Evolutionary conservation across 768 basidiomycete genomes (phyloP).

Genomic region (Melanogaster broomeanus): DNA sequence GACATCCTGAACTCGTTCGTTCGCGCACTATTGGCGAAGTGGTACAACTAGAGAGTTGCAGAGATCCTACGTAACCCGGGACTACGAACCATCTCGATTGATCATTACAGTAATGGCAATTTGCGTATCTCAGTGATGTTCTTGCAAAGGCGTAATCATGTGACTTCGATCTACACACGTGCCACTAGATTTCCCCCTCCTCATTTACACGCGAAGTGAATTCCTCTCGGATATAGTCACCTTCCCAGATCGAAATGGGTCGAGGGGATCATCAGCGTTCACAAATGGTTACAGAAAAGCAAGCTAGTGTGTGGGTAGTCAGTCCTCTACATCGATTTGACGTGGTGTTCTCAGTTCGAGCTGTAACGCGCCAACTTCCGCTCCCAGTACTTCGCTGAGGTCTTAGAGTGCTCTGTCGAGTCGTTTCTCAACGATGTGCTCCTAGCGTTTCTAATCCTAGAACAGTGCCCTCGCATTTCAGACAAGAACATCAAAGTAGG

Average conservation of each 20-base stretch:
- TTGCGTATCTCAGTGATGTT: no score
- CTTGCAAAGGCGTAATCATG: no score
- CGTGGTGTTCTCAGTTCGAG: background rate
- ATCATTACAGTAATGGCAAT: no score
- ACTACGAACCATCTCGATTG: no score
- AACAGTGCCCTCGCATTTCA: conserved; percentile 10
- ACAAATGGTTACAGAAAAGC: conserved; percentile 13
- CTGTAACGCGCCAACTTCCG: background rate
- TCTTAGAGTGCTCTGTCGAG: conserved; percentile 9
- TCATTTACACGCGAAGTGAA: background rate
- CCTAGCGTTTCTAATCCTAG: conserved; percentile 13
- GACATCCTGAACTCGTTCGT: conserved; percentile 12
- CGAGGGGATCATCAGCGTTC: conserved; percentile 7
- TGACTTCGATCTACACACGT: background rate
- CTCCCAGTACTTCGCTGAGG: conserved; percentile 5
- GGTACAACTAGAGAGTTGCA: background rate
- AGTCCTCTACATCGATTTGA: background rate
- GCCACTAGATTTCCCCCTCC: no score
- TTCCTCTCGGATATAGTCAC: conserved; percentile 17
- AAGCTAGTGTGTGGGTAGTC: conserved; percentile 13
- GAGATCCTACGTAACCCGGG: no score
- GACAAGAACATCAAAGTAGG: conserved; percentile 10
- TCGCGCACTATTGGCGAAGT: background rate
- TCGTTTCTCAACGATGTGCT: conserved; percentile 13
- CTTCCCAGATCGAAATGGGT: conserved; percentile 3